Evolutionary conservation across 2,329 filamentous ascomycete species (phyloP), one percentile per base, ranked within the genome.

Genomic region (Corinectria fuckeliana): DNA sequence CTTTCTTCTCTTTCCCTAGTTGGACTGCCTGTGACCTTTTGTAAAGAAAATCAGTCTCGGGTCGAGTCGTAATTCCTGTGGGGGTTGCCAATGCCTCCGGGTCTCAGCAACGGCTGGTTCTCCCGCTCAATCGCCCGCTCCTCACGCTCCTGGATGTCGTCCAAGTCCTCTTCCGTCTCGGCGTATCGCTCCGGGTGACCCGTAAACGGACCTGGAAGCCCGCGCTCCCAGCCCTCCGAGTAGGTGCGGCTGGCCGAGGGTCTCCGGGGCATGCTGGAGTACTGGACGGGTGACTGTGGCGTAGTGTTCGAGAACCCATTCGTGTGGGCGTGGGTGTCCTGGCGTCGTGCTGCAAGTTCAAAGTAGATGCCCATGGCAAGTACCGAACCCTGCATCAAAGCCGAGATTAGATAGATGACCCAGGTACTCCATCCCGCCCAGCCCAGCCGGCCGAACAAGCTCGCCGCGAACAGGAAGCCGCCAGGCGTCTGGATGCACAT

Each of bases 401-500:
- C 95, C 0, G 93, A 97, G 50, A 98, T 82, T 42, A 97, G 82
- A 72, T 94, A 96, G 13, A 98, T 89, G 9, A 92, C 88, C 95
- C 95, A 99, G 0, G 93, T 92, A 76, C 93, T 97, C 95, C 95
- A 99, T 0, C 94, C 94, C 30, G 85, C 87, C 70, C 82, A 82
- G 0, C 95, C 95, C 18, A 97, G 83, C 44, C 95, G 85, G 7
- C 86, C 87, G 50, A 89, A 92, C 41, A 99, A 79, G 74, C 93
- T 97, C 11, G 85, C 89, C 0, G 94, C 93, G 78, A 96, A 98
- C 6, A 99, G 79, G 67, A 97, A 89, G 59, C 92, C 93, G 0
- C 95, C 95, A 0, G 95, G 95, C 0, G 94, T 97, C 76, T 99
- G 95, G 30, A 99, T 97, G 73, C 91, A 91, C 93, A 99, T 98